These are phyloP conservation scores for Ichthyophthirius multifiliis DNA, from an alignment of 169 alveolate genomes.

Conservation along the genomic window DNA sequence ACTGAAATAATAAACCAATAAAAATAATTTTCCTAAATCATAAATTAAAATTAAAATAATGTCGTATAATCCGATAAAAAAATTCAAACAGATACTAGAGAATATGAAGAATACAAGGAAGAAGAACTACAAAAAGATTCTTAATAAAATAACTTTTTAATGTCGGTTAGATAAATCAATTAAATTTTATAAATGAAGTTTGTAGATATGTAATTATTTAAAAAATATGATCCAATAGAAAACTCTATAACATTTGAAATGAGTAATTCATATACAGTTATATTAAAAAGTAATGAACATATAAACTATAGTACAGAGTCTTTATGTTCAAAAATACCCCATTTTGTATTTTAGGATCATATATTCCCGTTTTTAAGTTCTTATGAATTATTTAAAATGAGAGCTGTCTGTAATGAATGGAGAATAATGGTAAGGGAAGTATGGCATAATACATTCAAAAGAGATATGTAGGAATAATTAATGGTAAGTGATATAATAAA, in stretches of 20 bases:
- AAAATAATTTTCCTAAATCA: too few relatives aligned
- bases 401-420: constrained; percentile 14
- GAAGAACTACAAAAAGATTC: too few relatives aligned
- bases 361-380: constrained; percentile 2
- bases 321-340: background rate
- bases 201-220: background rate
- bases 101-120: too few relatives aligned
- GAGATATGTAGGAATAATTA: constrained; percentile 16
- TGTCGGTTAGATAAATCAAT: too few relatives aligned
- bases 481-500: background rate
- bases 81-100: too few relatives aligned
- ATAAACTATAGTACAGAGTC: background rate
- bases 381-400: background rate
- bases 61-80: too few relatives aligned
- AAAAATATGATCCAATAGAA: background rate
- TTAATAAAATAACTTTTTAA: too few relatives aligned
- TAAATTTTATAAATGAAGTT: background rate
- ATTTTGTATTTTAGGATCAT: background rate
- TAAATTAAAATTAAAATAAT: too few relatives aligned
- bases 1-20: too few relatives aligned
- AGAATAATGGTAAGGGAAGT: background rate
- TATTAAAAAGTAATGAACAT: background rate
- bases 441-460: constrained; percentile 14
- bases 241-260: background rate
- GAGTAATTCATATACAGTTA: background rate